These are phyloP conservation scores for Nakaseomyces kungkrabaensis DNA, from an alignment of 1,139 yeast species.

Conservation along the genomic window DNA sequence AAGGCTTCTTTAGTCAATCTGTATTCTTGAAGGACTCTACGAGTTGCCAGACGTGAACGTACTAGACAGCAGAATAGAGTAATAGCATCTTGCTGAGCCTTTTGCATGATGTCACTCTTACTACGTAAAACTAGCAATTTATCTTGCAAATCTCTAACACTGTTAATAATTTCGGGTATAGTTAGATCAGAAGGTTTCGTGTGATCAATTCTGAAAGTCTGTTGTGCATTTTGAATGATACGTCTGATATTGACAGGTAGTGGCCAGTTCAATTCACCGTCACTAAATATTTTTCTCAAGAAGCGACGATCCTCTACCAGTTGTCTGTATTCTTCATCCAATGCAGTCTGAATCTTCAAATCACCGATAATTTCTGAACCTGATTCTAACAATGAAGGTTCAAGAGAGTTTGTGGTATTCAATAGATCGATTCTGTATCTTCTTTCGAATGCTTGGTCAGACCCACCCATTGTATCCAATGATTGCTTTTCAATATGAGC, in stretches of 20 bases:
- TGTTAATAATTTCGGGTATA: constrained; percentile 64
- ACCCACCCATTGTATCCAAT: constrained; percentile 93
- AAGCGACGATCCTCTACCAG: constrained; percentile 66
- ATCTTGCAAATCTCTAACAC: constrained; percentile 61
- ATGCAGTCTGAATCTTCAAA: constrained; percentile 62
- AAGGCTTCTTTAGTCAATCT: constrained; percentile 77
- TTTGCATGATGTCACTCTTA: constrained; percentile 55
- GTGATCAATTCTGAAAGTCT: constrained; percentile 88
- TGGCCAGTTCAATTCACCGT: constrained; percentile 96
- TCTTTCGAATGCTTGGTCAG: constrained; percentile 70
- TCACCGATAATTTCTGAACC: constrained; percentile 91
- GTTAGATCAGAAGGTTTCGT: constrained; percentile 85
- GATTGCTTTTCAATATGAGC: constrained; percentile 96
- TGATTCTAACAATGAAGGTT: constrained; percentile 70
- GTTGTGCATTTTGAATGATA: constrained; percentile 93
- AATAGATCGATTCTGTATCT: constrained; percentile 83
- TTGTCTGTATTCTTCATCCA: constrained; percentile 80
- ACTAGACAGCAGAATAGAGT: constrained; percentile 81
- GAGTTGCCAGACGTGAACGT: constrained; percentile 83
- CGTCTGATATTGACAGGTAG: constrained; percentile 95
- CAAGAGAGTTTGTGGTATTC: constrained; percentile 53
- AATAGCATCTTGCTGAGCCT: constrained; percentile 92
- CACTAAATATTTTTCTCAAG: constrained; percentile 75
- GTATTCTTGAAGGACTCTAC: constrained; percentile 87
- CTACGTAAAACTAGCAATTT: constrained; percentile 79